Base-by-base conservation (phyloP, 805 yeast species). In the Metschnikowia henanensis region DNA sequence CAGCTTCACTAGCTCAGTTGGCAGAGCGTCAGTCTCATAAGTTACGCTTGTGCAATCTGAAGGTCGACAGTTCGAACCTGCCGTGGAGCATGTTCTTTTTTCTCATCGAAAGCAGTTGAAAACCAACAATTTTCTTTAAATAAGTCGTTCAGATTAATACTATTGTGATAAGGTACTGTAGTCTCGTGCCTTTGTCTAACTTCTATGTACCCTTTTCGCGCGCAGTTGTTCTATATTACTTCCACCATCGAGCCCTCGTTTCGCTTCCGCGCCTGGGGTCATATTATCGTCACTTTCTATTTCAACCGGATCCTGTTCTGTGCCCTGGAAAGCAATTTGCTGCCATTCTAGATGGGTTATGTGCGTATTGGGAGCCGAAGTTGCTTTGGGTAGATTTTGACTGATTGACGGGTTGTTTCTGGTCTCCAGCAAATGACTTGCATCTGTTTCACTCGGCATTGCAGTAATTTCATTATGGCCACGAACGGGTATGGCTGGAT, bases 21-120 rank as follows among this genome's bases (percentile, higher is more conserved):
- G 56, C 50, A 52, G 56, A 52, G 56, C 56, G 55, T 52, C 56
- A 52, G 56, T 52, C 56, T 52, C 56, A 52, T 52, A 52, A 37
- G 18, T 21, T n/a, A 15, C 30, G 40, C 33, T 55, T 60, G 69
- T 63, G 71, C 43, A 37, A 66, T 67, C 72, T 65, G 70, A 65
- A 67, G 71, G 70, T 67, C 71, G 73, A 66, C 70, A 67, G 73
- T 67, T 67, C 73, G 73, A 67, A 58, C 71, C 73, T 67, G 70
- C 72, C 73, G 68, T 61, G 71, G 68, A 65, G 73, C 73, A 67
- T 41, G 47, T 51, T 36, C 52, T 48, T 38, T 32, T 38, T 22
- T 10, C 18, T 20, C n/a, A 33, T 33, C 20, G 18, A n/a, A n/a
- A n/a, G n/a, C n/a, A n/a, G n/a, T n/a, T n/a, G n/a, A n/a, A n/a